phyloP scores from a whole-genome alignment of 768 basidiomycete species.

The Gelatoporia subvermispora region DNA sequence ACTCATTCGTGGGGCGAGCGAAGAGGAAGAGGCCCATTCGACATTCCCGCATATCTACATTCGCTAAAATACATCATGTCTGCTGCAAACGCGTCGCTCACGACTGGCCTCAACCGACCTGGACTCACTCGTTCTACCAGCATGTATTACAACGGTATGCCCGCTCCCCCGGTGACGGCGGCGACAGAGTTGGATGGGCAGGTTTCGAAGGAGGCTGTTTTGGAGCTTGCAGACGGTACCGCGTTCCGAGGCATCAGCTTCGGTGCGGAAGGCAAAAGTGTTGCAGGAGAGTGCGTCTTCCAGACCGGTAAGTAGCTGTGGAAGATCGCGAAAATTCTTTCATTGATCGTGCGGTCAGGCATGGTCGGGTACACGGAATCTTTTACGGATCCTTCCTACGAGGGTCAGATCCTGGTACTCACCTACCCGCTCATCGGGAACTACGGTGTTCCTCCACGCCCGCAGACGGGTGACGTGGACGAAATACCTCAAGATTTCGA shows the following conservation, averaged over 20 bases:
- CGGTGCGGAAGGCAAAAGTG: constrained; percentile 85
- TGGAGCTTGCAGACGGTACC: constrained; percentile 89
- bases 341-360: too few relatives aligned
- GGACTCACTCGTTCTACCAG: constrained; percentile 42
- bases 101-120: constrained; percentile 29
- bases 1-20: constrained; percentile 20
- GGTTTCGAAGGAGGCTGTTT: constrained; percentile 51
- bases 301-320: constrained; percentile 76
- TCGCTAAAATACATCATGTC: constrained; percentile 7
- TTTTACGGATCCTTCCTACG: constrained; percentile 96
- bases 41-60: constrained; percentile 2
- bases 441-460: constrained; percentile 89
- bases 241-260: constrained; percentile 88
- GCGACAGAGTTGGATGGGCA: constrained; percentile 22
- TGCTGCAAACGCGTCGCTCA: constrained; percentile 15
- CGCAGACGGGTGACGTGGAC: constrained; percentile 38
- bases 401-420: constrained; percentile 94
- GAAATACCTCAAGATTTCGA: constrained; percentile 78
- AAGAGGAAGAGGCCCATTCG: constrained; percentile 25
- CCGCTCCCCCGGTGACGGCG: constrained; percentile 31
- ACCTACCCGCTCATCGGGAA: constrained; percentile 97
- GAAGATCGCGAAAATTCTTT: too few relatives aligned
- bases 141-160: constrained; percentile 30
- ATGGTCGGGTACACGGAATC: constrained; percentile 99
- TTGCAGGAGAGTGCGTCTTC: constrained; percentile 98